Evolutionary conservation across 1,284 basidiomycete genomes (phyloP).

Genomic region (Fomitopsis palustris): DNA sequence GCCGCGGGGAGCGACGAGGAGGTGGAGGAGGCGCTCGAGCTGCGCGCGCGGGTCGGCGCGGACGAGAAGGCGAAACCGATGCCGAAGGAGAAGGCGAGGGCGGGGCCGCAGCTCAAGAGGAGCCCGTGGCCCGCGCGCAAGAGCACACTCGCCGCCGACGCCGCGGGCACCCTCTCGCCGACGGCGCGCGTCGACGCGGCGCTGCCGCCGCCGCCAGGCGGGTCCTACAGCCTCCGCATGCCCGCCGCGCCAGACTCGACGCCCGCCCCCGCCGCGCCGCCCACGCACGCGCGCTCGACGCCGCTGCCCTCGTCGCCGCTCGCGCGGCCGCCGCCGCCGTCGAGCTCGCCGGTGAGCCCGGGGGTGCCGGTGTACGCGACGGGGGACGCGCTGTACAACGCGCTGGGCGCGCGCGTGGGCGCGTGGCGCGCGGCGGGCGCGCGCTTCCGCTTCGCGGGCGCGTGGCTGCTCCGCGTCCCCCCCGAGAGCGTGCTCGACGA

Average conservation of each 20-base stretch:
- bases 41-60: background rate
- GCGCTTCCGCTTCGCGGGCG: background rate
- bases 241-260: too few relatives aligned
- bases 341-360: background rate
- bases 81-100: background rate
- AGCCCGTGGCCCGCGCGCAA: background rate
- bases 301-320: too few relatives aligned
- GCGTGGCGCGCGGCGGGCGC: background rate
- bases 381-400: background rate
- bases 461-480: background rate
- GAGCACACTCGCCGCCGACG: background rate
- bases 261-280: too few relatives aligned
- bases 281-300: too few relatives aligned
- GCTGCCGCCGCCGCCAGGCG: background rate
- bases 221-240: too few relatives aligned
- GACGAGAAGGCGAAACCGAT: background rate
- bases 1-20: background rate
- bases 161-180: background rate
- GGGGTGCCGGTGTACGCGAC: background rate
- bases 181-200: background rate
- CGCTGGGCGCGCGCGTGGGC: background rate
- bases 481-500: background rate
- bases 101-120: background rate
- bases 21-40: background rate
- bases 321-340: background rate